Evolutionary conservation across 371 early-diverging fungal species (phyloP), one percentile per base, ranked within the genome.

Genomic region (Zychaea mexicana): DNA sequence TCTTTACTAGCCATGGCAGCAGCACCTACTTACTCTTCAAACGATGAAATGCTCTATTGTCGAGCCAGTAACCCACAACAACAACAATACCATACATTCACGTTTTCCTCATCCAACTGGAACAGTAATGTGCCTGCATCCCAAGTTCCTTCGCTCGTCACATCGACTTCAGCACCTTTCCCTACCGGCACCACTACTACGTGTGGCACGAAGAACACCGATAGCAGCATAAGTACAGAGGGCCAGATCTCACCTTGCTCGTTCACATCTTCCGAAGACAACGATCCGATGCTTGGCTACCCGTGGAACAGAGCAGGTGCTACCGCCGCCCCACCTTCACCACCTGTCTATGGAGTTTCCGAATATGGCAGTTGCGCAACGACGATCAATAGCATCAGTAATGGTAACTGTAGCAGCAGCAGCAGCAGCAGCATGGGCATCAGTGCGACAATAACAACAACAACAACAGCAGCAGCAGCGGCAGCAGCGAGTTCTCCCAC

Each of bases 281-380:
- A 52, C 8, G 62, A 62, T 32, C 57, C 55, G 26, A 58, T 58
- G 59, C 22, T 58, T 17, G 59, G 59, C 6, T 58, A 58, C 22
- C 42, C 59, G 10, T 39, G 56, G 33, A 28, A 33, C 13, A 15
- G 26, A 26, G 8, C 46, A 13, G 28, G 21, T 22, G 32, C 36
- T 24, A 21, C 61, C 17, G 22, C 39, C 27, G 8, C 56, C 21
- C 12, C n/a, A n/a, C 56, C 21, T 22, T 26, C 32, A 13, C 12
- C 32, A 26, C 24, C 32, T n/a, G 13, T n/a, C 15, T 30, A 27
- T 9, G 15, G 5, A 33, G 27, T n/a, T n/a, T n/a, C n/a, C n/a
- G n/a, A n/a, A n/a, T n/a, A n/a, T n/a, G n/a, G n/a, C n/a, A n/a
- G n/a, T n/a, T n/a, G n/a, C n/a, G n/a, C n/a, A n/a, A n/a, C n/a